Evolutionary conservation across 441 rosid genomes (phyloP).

Genomic region (Bruguiera hainesii): DNA sequence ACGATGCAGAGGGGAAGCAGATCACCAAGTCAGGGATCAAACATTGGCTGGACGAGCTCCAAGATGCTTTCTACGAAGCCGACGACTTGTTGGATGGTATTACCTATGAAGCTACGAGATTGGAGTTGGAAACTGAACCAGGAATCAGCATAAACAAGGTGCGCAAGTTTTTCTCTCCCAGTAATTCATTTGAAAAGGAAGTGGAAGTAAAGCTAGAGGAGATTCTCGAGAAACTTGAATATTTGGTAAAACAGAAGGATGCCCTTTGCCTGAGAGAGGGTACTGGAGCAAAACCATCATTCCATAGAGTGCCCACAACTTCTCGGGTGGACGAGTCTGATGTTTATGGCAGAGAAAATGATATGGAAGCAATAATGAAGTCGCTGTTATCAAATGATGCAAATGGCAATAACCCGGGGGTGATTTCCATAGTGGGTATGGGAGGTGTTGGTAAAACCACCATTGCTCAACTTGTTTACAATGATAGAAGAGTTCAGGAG

Average conservation of each 20-base stretch:
- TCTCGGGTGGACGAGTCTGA: constrained; percentile 8
- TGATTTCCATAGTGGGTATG: constrained; percentile 10
- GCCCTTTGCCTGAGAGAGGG: constrained; percentile 4
- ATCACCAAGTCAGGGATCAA: not conserved
- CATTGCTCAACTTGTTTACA: constrained; percentile 11
- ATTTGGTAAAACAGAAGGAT: not conserved
- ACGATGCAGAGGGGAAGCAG: not conserved
- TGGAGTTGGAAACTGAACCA: not conserved
- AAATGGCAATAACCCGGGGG: not conserved
- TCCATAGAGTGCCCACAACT: constrained; percentile 2
- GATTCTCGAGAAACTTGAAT: not conserved
- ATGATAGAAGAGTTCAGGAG: not conserved
- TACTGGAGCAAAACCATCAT: not conserved
- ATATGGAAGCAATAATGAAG: not conserved
- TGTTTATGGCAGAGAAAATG: not conserved
- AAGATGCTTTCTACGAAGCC: constrained; percentile 7
- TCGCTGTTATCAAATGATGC: not conserved
- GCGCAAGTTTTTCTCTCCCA: not conserved
- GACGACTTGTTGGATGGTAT: not conserved
- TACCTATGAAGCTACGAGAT: constrained; percentile 1
- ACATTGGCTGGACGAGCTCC: not conserved
- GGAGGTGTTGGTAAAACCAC: constrained; percentile 7
- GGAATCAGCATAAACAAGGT: not conserved
- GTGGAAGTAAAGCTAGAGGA: not conserved
- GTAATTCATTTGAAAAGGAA: not conserved